These are phyloP conservation scores for Solanum clarkiae DNA, from an alignment of 257 asterid genomes.

Conservation along the genomic window DNA sequence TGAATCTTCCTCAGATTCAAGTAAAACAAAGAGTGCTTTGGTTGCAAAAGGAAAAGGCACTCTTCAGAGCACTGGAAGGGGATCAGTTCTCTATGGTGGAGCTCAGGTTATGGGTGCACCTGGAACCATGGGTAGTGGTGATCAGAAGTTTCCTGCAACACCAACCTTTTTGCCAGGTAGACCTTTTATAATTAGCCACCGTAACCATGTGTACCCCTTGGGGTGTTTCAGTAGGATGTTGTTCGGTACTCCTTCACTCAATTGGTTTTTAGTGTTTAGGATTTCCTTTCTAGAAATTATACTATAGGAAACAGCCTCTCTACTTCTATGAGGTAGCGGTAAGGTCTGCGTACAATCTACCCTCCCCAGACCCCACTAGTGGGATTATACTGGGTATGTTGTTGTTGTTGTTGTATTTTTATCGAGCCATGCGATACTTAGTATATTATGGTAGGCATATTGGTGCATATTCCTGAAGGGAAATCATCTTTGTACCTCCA, in stretches of 20 bases:
- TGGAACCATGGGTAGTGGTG: constrained; percentile 48
- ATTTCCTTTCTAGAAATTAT: neutral
- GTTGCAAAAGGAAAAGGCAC: constrained; percentile 66
- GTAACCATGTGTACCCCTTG: neutral
- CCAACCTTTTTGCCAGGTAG: constrained; percentile 89
- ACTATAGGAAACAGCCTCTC: no score
- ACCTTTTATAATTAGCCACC: neutral
- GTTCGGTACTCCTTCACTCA: neutral
- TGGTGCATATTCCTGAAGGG: neutral
- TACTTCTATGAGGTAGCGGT: no score
- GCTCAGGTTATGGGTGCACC: constrained; percentile 68
- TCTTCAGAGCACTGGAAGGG: constrained; percentile 49
- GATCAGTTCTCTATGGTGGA: constrained; percentile 63
- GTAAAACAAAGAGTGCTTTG: constrained; percentile 44
- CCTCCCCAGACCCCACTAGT: no score
- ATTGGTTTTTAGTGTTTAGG: neutral
- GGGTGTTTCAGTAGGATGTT: neutral
- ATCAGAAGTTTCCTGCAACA: constrained; percentile 42
- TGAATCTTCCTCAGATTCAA: constrained; percentile 44
- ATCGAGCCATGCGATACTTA: neutral
- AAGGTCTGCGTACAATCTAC: no score
- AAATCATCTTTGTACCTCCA: neutral
- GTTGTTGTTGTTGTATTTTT: no score
- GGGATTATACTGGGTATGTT: no score
- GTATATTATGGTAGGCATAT: neutral